Percentiles rank a stretch among this genome's conserved stretches.
Evolutionary conservation across 805 yeast species (phyloP).

Genomic region (Cyberlindnera japonica): DNA sequence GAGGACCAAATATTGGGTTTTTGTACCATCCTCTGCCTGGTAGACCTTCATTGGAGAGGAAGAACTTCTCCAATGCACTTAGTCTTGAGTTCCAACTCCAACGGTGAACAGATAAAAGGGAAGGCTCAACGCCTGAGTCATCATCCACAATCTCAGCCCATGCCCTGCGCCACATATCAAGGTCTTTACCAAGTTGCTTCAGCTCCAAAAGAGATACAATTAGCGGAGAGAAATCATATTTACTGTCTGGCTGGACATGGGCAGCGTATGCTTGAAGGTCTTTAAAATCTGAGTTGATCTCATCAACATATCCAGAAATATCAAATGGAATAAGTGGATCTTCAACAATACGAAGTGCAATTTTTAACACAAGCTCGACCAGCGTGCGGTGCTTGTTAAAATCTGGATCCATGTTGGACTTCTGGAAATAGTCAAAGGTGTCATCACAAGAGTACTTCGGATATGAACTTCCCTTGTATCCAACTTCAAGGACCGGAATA

Average conservation of each 20-base stretch:
- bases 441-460: slow-evolving; percentile 64
- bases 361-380: slow-evolving; percentile 49
- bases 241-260: slow-evolving; percentile 19
- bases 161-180: slow-evolving; percentile 52
- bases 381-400: slow-evolving; percentile 54
- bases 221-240: slow-evolving; percentile 30
- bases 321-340: slow-evolving; percentile 74
- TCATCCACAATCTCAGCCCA: slow-evolving; percentile 58
- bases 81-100: slow-evolving; percentile 79
- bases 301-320: slow-evolving; percentile 42
- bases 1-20: slow-evolving; percentile 69
- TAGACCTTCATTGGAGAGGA: slow-evolving; percentile 39
- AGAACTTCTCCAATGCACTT: slow-evolving; percentile 48
- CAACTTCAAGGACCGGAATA: slow-evolving; percentile 63
- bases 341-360: slow-evolving; percentile 62
- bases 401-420: slow-evolving; percentile 47
- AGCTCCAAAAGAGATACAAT: slow-evolving; percentile 35
- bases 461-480: slow-evolving; percentile 36
- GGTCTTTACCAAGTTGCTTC: slow-evolving; percentile 41
- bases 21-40: slow-evolving; percentile 59
- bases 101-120: slow-evolving; percentile 64
- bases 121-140: slow-evolving; percentile 66
- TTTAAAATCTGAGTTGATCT: slow-evolving; percentile 39
- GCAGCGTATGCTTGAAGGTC: slow-evolving; percentile 43
- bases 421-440: slow-evolving; percentile 50